Evolutionary conservation across 371 early-diverging fungal species (phyloP).

Genomic region (Parasitella parasitica): DNA sequence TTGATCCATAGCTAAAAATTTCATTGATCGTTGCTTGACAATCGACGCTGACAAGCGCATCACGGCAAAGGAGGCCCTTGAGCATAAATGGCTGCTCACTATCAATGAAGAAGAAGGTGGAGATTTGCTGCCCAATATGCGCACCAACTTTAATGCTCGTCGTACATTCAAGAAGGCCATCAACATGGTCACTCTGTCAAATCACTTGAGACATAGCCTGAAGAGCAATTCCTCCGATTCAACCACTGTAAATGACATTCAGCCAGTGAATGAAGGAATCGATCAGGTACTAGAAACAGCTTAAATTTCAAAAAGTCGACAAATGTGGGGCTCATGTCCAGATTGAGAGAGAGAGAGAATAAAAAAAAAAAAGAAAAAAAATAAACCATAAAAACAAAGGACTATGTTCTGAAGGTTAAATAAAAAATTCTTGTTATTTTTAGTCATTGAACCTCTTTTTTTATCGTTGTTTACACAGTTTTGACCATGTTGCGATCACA

Average conservation of each 20-base stretch:
- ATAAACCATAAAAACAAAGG: neutral
- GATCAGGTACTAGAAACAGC: constrained; percentile 44
- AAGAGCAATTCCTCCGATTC: constrained; percentile 17
- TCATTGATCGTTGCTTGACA: constrained; percentile 73
- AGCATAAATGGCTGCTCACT: constrained; percentile 69
- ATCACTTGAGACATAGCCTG: constrained; percentile 41
- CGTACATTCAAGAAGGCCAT: constrained; percentile 75
- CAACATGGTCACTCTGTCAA: constrained; percentile 51
- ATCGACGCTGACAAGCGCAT: constrained; percentile 73
- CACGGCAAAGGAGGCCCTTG: constrained; percentile 74
- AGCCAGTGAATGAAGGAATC: constrained; percentile 46
- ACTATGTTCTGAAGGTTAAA: neutral
- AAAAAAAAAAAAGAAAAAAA: neutral
- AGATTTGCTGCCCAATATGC: constrained; percentile 75
- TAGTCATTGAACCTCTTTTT: too few relatives aligned
- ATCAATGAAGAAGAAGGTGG: constrained; percentile 27
- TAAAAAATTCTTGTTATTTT: neutral
- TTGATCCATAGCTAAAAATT: constrained; percentile 70
- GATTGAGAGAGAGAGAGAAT: too few relatives aligned
- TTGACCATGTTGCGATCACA: constrained; percentile 3
- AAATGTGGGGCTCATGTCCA: neutral
- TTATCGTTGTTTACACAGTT: neutral
- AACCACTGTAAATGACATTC: constrained; percentile 21
- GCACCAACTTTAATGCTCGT: constrained; percentile 82
- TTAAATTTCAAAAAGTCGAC: constrained; percentile 2